Evolutionary conservation across 495 filamentous ascomycete species (phyloP).

Genomic region (Jackrogersella minutella): DNA sequence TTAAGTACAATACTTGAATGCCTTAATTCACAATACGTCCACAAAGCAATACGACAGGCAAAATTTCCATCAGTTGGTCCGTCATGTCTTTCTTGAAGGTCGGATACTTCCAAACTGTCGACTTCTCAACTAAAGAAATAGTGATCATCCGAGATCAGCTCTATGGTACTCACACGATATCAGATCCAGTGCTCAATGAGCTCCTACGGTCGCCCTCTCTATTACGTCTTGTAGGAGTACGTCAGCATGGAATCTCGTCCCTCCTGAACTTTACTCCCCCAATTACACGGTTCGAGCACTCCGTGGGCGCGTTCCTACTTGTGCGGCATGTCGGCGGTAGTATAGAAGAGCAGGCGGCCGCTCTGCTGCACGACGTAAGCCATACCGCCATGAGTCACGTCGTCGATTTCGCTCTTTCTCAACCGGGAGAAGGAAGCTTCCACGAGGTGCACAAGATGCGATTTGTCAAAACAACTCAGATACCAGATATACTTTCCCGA

Average conservation of each 20-base stretch:
- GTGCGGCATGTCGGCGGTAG: conserved; percentile 51
- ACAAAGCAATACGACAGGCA: no score
- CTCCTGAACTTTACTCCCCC: conserved; percentile 48
- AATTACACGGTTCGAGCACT: conserved; percentile 56
- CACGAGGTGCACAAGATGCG: conserved; percentile 56
- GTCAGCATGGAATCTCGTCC: conserved; percentile 51
- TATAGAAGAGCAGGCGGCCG: conserved; percentile 54
- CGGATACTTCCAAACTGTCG: conserved; percentile 7
- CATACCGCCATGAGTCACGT: conserved; percentile 57
- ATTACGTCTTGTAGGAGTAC: conserved; percentile 48
- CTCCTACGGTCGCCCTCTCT: conserved; percentile 50
- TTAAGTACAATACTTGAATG: no score
- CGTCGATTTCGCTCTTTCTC: conserved; percentile 50
- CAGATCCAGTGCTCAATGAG: conserved; percentile 50
- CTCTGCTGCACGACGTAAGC: conserved; percentile 54
- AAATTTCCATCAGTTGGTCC: no score
- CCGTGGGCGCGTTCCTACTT: conserved; percentile 54
- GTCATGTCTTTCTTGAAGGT: conserved; percentile 5
- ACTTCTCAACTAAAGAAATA: conserved; percentile 1
- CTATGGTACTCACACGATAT: conserved; percentile 47
- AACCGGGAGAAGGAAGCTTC: conserved; percentile 53
- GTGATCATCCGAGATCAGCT: conserved; percentile 44
- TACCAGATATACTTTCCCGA: conserved; percentile 47
- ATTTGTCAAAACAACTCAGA: conserved; percentile 47
- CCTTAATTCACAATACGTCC: no score